Evolutionary conservation across 148 eudicot genomes (phyloP).

Genomic region (Camellia granthamiana): DNA sequence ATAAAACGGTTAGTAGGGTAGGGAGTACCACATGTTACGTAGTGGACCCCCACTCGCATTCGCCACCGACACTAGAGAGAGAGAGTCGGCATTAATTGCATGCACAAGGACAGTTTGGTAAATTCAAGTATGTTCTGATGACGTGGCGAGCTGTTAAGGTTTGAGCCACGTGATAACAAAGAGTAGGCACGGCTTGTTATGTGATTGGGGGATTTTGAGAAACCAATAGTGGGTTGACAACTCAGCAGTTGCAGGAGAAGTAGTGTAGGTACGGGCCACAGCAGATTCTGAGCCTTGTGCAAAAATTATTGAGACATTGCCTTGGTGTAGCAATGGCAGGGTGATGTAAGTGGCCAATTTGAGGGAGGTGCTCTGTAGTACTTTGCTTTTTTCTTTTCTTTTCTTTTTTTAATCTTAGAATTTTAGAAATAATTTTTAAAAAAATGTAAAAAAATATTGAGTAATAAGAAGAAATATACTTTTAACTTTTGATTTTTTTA

Average conservation of each 20-base stretch:
- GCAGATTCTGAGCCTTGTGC: background rate
- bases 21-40: background rate
- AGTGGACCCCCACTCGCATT: background rate
- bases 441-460: too few species aligned
- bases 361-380: too few species aligned
- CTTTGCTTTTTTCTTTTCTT: too few species aligned
- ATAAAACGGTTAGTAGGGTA: background rate
- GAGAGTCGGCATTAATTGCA: background rate
- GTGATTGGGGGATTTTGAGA: background rate
- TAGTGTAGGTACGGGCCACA: constrained; percentile 15
- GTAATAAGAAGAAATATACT: too few species aligned
- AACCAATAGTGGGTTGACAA: constrained; percentile 11
- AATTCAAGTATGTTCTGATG: background rate
- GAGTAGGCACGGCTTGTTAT: background rate
- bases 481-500: too few species aligned
- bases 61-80: constrained; percentile 21
- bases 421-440: too few species aligned
- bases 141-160: background rate
- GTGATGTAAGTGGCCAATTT: too few species aligned
- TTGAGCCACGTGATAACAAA: constrained; percentile 8
- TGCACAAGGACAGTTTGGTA: background rate
- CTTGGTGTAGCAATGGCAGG: too few species aligned
- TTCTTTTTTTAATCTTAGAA: too few species aligned
- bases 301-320: background rate
- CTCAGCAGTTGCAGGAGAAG: constrained; percentile 17